Percentiles rank a stretch among this genome's conserved stretches.
phyloP scores from a whole-genome alignment of 1,284 basidiomycete species.

The Microbotryomycetes sp. region DNA sequence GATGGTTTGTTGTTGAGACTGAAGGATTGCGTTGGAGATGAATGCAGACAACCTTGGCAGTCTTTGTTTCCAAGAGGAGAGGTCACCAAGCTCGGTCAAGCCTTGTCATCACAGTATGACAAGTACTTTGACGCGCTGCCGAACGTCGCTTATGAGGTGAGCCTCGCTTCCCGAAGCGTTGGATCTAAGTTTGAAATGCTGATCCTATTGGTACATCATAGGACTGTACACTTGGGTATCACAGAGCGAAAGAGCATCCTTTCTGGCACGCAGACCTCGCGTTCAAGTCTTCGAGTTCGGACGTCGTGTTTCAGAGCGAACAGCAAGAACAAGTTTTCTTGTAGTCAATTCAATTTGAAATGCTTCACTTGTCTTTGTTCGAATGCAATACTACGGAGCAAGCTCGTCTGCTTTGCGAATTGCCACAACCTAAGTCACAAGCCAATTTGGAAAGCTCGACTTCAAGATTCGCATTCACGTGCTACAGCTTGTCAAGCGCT shows the following conservation, averaged over 20 bases:
- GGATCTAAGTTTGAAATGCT: neutral
- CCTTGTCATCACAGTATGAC: slow-evolving; percentile 32
- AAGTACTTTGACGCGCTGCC: slow-evolving; percentile 36
- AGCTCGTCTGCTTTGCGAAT: no score
- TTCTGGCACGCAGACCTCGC: slow-evolving; percentile 19
- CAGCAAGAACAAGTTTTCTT: no score
- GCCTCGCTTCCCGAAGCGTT: neutral
- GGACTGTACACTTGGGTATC: slow-evolving; percentile 23
- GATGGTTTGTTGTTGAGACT: slow-evolving; percentile 41
- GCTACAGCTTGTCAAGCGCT: no score
- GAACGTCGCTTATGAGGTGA: slow-evolving; percentile 34
- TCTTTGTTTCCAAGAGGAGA: slow-evolving; percentile 32
- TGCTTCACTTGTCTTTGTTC: no score
- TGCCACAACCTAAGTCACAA: no score
- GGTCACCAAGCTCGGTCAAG: slow-evolving; percentile 24
- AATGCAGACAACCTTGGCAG: slow-evolving; percentile 37
- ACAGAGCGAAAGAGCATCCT: slow-evolving; percentile 13
- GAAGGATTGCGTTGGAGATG: slow-evolving; percentile 38
- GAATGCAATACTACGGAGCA: no score
- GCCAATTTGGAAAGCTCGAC: no score
- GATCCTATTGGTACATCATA: no score
- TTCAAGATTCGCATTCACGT: no score
- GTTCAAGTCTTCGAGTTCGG: slow-evolving; percentile 3
- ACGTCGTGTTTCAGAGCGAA: no score
- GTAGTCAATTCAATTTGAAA: no score